These are phyloP conservation scores for Cymbidium sinense DNA, from an alignment of 106 monocot genomes.

Conservation along the genomic window DNA sequence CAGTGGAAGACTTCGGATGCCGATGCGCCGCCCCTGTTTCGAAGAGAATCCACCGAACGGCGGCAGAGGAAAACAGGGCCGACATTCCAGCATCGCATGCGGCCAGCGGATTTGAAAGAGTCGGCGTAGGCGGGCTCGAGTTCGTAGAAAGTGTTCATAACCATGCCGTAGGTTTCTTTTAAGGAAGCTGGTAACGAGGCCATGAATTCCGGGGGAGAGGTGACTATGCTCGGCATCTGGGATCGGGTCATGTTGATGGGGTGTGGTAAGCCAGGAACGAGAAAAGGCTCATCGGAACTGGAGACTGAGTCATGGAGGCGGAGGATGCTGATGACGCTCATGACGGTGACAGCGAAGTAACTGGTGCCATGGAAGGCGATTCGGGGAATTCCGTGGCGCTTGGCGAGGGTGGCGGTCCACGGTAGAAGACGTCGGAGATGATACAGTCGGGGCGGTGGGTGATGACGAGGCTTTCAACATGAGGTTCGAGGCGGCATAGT, in stretches of 20 bases:
- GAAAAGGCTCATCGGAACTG: constrained; percentile 8
- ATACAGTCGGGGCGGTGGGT: constrained; percentile 22
- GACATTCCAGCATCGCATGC: constrained; percentile 2
- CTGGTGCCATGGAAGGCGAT: constrained; percentile 21
- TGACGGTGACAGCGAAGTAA: not conserved
- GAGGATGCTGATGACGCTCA: not conserved
- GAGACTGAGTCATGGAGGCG: not conserved
- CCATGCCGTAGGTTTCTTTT: constrained; percentile 15
- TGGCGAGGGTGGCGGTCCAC: constrained; percentile 17
- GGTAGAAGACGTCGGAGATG: constrained; percentile 24
- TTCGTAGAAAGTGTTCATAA: constrained; percentile 24
- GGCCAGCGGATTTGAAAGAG: no score
- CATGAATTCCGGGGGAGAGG: not conserved
- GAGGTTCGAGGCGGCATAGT: constrained; percentile 4
- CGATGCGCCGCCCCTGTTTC: not conserved
- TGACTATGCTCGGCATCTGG: not conserved
- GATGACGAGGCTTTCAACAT: not conserved
- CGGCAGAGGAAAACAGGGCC: constrained; percentile 2
- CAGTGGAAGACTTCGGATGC: constrained; percentile 8
- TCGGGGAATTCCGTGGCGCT: constrained; percentile 15
- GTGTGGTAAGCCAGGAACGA: constrained; percentile 16
- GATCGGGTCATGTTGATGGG: constrained; percentile 19
- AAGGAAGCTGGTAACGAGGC: not conserved
- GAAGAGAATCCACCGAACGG: not conserved
- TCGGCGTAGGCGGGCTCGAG: constrained; percentile 17